Base-by-base conservation (phyloP, 78 protist genomes). In the Dictyostelium capitatum region DNA sequence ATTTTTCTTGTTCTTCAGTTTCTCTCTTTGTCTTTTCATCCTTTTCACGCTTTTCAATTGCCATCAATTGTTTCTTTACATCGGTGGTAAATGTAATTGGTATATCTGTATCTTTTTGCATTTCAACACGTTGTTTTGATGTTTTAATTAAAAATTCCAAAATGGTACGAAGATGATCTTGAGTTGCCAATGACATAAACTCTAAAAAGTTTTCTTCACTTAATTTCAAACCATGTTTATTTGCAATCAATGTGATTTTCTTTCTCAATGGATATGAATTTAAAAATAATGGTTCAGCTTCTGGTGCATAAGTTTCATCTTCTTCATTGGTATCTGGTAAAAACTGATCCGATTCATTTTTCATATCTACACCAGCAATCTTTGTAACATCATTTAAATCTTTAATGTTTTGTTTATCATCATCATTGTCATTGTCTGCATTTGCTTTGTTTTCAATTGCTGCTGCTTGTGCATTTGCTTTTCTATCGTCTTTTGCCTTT, bases 321-420 rank as follows among this genome's bases (percentile, higher is more conserved):
- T 85, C 77, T 23, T 50, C 92, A 10, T 28, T 59, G 23, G 65
- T 48, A 17, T 85, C 92, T 75, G 92, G 92, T 48, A 85, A 62
- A 37, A 85, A 85, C 8, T 72, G 78, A 75, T 85, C 92, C 14
- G 78, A 47, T 62, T 85, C 92, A 85, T 85, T 85, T 37, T 62
- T 53, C 74, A 85, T 85, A 75, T 85, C 92, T 25, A 85, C 75
- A 46, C 59, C 75, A 74, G 92, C 92, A 59, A 85, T 85, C n/a
- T 53, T 85, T 20, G 92, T 85, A 1, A 85, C 92, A 85, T 85
- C 92, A 48, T 85, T 85, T 8, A 85, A 51, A 43, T 85, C 92
- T 48, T 75, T 73, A 53, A 85, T 73, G 41, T 78, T 73, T 56
- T 72, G 82, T 62, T 85, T 85, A 32, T 85, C 92, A 62, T 74